These are phyloP conservation scores for Lactarius hatsudake DNA, from an alignment of 768 basidiomycete genomes.

Conservation along the genomic window DNA sequence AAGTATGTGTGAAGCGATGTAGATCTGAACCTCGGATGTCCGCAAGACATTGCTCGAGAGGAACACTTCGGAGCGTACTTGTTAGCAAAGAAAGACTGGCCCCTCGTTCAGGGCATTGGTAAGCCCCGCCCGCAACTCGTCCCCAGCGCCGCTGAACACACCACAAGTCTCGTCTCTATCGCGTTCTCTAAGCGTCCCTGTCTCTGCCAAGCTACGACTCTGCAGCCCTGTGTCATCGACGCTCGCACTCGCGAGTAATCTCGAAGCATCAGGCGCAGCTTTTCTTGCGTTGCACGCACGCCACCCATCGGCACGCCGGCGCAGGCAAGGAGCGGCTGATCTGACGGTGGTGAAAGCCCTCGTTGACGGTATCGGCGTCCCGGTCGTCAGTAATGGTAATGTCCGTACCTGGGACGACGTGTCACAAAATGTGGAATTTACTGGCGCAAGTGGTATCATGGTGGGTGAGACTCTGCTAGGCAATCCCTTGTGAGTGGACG, in stretches of 20 bases:
- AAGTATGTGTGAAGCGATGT: slow-evolving; percentile 21
- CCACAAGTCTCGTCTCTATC: slow-evolving; percentile 61
- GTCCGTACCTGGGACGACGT: slow-evolving; percentile 62
- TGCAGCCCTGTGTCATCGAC: slow-evolving; percentile 48
- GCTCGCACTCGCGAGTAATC: slow-evolving; percentile 49
- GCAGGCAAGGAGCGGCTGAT: slow-evolving; percentile 71
- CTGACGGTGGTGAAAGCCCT: slow-evolving; percentile 56
- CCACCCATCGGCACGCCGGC: slow-evolving; percentile 63
- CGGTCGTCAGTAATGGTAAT: slow-evolving; percentile 78
- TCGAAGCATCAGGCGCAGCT: slow-evolving; percentile 64
- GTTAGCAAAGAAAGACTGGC: slow-evolving; percentile 72
- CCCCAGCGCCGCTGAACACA: neutral
- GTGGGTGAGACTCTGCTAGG: slow-evolving; percentile 74
- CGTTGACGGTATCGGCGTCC: slow-evolving; percentile 49
- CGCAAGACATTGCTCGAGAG: slow-evolving; percentile 63
- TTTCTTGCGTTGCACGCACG: slow-evolving; percentile 77
- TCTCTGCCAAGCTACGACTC: slow-evolving; percentile 56
- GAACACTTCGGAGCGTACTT: slow-evolving; percentile 75
- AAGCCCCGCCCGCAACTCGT: slow-evolving; percentile 20
- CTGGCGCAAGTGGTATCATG: slow-evolving; percentile 74
- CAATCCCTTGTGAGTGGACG: slow-evolving; percentile 60
- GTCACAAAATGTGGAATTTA: slow-evolving; percentile 48
- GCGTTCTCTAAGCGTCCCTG: slow-evolving; percentile 58
- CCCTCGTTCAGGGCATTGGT: slow-evolving; percentile 64
- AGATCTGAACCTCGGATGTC: slow-evolving; percentile 85